Base-by-base conservation (phyloP, 2,329 filamentous ascomycete species). In the Alternaria sp. region DNA sequence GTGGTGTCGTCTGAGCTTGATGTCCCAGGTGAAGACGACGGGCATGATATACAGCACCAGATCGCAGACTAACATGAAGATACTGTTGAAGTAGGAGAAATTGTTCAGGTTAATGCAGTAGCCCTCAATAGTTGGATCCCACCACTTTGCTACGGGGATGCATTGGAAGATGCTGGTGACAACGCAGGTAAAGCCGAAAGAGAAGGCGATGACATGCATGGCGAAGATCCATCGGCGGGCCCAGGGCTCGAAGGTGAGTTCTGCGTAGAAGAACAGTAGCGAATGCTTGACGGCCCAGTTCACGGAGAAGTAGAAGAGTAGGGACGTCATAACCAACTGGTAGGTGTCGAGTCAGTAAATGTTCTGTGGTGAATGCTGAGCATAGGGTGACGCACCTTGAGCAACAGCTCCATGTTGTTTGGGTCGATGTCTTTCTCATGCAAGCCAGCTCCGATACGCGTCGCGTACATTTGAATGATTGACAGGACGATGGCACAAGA, bases 251-350 rank as follows among this genome's bases (percentile, higher is more conserved):
- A 70, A 67, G 26, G 73, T 73, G n/a, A 80, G 72, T 32, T 77
- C 75, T 28, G 75, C 64, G 61, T 81, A 81, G 66, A 81, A 74
- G 56, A 78, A 66, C 7, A 81, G 71, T 7, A 81, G 70, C 0
- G 78, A 78, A 42, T 80, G 70, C 65, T 81, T 80, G 60, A 81
- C 71, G 46, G 72, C 75, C 73, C 78, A 79, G 55, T 80, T 79
- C 54, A 77, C 78, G 43, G 69, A 57, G 59, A 79, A 78, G 65
- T 81, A 81, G 63, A 79, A 79, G 20, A 74, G 60, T 18, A 66
- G 63, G 6, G 71, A 65, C 11, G 64, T 75, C 67, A 68, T 69
- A 52, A 61, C 51, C 24, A 71, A 42, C 57, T 72, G 20, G 12
- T 2, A 3, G 4, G 14, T 20, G 22, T n/a, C 3, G 6, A 4